Percentiles rank a stretch among this genome's conserved stretches.
Conservation (phyloP, 2,329 filamentous ascomycete genomes). For the Colletotrichum sp. region DNA sequence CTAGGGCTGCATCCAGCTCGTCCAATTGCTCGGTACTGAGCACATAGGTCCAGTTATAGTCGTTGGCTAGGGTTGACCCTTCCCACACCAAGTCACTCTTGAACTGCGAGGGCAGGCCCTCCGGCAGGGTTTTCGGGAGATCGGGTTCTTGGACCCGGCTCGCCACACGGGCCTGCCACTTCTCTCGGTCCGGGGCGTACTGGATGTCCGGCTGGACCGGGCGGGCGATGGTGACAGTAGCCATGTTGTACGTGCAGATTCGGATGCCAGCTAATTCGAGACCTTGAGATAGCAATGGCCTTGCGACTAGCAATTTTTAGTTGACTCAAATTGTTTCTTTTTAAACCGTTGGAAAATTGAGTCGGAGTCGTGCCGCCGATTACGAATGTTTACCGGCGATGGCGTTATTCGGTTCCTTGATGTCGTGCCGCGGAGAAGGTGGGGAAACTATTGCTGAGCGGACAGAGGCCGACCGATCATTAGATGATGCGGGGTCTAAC, state of each 20-base stretch:
- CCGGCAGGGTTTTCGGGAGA: conserved; percentile 46
- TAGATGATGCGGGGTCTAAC: not conserved
- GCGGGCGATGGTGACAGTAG: conserved; percentile 23
- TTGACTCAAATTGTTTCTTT: not conserved
- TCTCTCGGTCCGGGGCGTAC: conserved; percentile 59
- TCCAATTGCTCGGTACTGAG: conserved; percentile 50
- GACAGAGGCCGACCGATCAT: not conserved
- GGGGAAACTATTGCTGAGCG: not conserved
- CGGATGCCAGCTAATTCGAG: not conserved
- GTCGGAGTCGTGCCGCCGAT: not conserved
- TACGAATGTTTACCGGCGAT: not conserved
- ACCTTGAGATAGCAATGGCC: not conserved
- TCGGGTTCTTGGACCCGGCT: conserved; percentile 45
- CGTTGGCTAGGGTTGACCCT: conserved; percentile 48
- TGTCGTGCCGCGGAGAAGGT: conserved; percentile 14
- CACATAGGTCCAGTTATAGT: conserved; percentile 59
- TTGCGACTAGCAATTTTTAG: not conserved
- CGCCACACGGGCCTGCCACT: conserved; percentile 55
- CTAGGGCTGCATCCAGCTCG: conserved; percentile 44
- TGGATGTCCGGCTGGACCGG: conserved; percentile 62
- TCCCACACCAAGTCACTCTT: conserved; percentile 62
- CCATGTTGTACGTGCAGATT: not conserved
- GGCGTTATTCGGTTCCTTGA: conserved; percentile 2
- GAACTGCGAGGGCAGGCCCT: conserved; percentile 55
- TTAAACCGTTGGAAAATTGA: not conserved